These are phyloP conservation scores for Metroxylon sagu DNA, from an alignment of 176 grass and related monocot genomes.

Conservation along the genomic window DNA sequence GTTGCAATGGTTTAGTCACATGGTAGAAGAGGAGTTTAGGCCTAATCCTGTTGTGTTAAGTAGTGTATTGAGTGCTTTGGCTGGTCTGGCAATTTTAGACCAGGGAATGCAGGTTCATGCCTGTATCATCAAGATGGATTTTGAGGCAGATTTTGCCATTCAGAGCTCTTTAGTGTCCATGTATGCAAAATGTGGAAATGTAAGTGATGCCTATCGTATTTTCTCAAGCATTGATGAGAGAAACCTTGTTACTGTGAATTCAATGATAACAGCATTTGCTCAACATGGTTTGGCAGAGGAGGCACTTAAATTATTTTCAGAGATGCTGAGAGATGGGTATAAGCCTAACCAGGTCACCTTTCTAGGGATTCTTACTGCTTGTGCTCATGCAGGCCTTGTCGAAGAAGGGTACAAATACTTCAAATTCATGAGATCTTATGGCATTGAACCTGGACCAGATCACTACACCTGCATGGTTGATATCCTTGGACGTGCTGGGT, in stretches of 20 bases:
- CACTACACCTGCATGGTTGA: conserved; percentile 68
- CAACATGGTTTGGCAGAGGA: conserved; percentile 53
- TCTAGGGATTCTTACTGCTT: conserved; percentile 49
- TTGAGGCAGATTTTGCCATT: conserved; percentile 35
- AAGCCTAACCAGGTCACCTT: conserved; percentile 54
- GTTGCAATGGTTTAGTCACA: conserved; percentile 40
- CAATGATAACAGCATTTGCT: conserved; percentile 58
- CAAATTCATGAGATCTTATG: conserved; percentile 40
- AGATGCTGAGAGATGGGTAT: conserved; percentile 35
- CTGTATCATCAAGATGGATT: conserved; percentile 40
- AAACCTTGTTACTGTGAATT: conserved; percentile 40
- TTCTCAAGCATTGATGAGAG: conserved; percentile 36
- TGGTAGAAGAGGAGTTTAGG: conserved; percentile 40
- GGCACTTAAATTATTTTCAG: conserved; percentile 37
- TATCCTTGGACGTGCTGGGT: conserved; percentile 57
- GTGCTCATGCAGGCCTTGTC: conserved; percentile 46
- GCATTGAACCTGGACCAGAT: conserved; percentile 35
- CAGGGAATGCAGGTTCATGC: conserved; percentile 66
- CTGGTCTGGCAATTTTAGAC: conserved; percentile 27
- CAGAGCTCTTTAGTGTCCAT: conserved; percentile 58
- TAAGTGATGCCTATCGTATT: conserved; percentile 38
- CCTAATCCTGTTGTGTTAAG: conserved; percentile 35
- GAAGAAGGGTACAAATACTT: conserved; percentile 56
- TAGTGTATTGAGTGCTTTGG: conserved; percentile 51
- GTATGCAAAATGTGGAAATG: conserved; percentile 64